Evolutionary conservation across 2,329 filamentous ascomycete genomes (phyloP).

Genomic region (Neospermospora avenae): DNA sequence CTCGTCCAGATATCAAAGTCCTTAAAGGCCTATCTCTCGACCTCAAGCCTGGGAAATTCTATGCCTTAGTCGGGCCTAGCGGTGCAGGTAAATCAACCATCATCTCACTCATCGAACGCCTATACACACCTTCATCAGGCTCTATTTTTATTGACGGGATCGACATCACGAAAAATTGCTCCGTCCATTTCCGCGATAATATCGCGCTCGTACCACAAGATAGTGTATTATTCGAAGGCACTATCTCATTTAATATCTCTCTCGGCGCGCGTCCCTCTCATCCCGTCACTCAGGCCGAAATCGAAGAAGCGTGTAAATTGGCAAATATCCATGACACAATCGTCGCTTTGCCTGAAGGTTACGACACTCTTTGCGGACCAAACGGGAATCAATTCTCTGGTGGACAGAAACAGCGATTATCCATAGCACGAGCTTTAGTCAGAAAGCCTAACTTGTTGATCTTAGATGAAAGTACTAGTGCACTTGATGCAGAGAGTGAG

Average conservation of each 20-base stretch:
- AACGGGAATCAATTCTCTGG: conserved; percentile 72
- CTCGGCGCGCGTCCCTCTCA: conserved; percentile 53
- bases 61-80: conserved; percentile 61
- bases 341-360: conserved; percentile 57
- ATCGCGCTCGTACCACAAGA: conserved; percentile 58
- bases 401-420: conserved; percentile 74
- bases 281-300: conserved; percentile 54
- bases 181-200: conserved; percentile 46
- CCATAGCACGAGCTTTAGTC: conserved; percentile 73
- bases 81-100: conserved; percentile 67
- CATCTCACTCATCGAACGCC: conserved; percentile 51
- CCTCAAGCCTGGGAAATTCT: conserved; percentile 57
- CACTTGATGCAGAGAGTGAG: conserved; percentile 70
- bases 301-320: conserved; percentile 59
- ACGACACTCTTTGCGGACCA: conserved; percentile 64
- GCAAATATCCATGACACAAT: conserved; percentile 72
- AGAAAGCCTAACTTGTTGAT: conserved; percentile 69
- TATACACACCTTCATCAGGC: conserved; percentile 42
- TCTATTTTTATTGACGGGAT: conserved; percentile 27
- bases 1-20: conserved; percentile 55
- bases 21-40: conserved; percentile 54
- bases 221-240: conserved; percentile 55
- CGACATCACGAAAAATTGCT: conserved; percentile 43
- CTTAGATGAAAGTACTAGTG: conserved; percentile 78
- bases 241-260: conserved; percentile 52